Evolutionary conservation across 2,329 filamentous ascomycete genomes (phyloP), one percentile per base, ranked within the genome.

Genomic region (Grosmannia serpens): DNA sequence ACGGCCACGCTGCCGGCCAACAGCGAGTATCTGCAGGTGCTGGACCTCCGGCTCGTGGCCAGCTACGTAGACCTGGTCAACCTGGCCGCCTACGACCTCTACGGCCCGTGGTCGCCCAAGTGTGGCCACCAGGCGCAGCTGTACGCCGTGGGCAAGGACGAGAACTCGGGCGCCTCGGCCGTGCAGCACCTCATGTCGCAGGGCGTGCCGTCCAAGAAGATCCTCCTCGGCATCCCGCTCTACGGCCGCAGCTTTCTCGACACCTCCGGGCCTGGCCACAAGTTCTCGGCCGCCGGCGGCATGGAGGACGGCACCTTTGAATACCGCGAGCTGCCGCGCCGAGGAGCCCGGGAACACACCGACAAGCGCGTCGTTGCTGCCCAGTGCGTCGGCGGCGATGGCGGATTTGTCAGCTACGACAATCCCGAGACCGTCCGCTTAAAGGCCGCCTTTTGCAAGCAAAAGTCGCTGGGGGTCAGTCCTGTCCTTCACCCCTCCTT

Each of bases 51-150:
- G 26, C 74, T 76, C 59, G 81, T 85, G 13, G 78, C 85, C 55
- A 73, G 80, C 52, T 84, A 88, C 64, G 76, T 94, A 41, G 87
- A 92, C 70, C 79, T 85, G 62, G 74, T 94, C 69, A 92, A 92
- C 69, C 73, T 94, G 41, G 89, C 87, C 81, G 82, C 88, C 1
- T 94, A 91, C 70, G 88, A 94, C 70, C 88, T 91, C 67, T 84
- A 81, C 29, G 88, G 88, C 1, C 76, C 82, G 4, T 91, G 88
- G 88, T 81, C 80, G 1, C 68, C 75, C 33, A 79, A 79, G 59
- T 82, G 82, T 52, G 88, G 88, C 8, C 87, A 92, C 68, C 89
- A 92, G 58, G 82, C 88, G 5, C 88, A 91, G 67, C 80, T 94
- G 1, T 88, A 85, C 67, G 75, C 83, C 1, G 78, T 83, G 59